Evolutionary conservation across 768 basidiomycete genomes (phyloP), one percentile per base, ranked within the genome.

Genomic region (Agaricus blazei): DNA sequence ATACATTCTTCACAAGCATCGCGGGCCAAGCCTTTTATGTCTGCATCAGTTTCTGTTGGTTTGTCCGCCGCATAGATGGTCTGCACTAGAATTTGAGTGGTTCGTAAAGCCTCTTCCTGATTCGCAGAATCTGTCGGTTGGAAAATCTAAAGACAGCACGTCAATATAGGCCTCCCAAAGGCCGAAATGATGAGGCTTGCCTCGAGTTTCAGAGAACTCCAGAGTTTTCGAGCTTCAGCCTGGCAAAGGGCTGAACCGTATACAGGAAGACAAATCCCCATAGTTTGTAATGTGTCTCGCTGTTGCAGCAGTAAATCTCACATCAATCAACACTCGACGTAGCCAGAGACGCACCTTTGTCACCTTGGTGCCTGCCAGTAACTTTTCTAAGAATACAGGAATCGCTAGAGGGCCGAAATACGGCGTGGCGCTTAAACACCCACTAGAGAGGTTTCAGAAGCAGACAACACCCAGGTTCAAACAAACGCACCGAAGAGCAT

Each of bases 121-220:
- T 89, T 90, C 31, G 79, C 70, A 5, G 71, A 50, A 65, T 98
- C 95, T 1, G 85, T 87, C 0, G 96, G 91, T 76, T 98, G 93
- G 68, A 98, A 90, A 36, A 98, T 89, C 93, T 98, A 60, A 19
- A 44, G 15, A 48, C 45, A 12, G 41, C 38, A 36, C 24, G 27
- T 27, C 45, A 61, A 53, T 3, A 36, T 19, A 12, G 8, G 40
- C 44, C 52, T 27, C 26, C 57, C 26, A 2, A 57, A 2, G 3
- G n/a, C 29, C n/a, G 12, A 46, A 19, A 41, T 51, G 29, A 24
- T 44, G 43, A 52, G 55, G 87, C 90, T 76, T 91, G 90, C 95
- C 80, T 98, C 97, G 26, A 98, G 77, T 66, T 93, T 96, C 34
- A 98, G 68, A 0, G 87, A 78, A 67, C 87, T 94, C 93, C 94